phyloP scores from a whole-genome alignment of 2,329 filamentous ascomycete genomes.

The Monosporascus cannonballus region DNA sequence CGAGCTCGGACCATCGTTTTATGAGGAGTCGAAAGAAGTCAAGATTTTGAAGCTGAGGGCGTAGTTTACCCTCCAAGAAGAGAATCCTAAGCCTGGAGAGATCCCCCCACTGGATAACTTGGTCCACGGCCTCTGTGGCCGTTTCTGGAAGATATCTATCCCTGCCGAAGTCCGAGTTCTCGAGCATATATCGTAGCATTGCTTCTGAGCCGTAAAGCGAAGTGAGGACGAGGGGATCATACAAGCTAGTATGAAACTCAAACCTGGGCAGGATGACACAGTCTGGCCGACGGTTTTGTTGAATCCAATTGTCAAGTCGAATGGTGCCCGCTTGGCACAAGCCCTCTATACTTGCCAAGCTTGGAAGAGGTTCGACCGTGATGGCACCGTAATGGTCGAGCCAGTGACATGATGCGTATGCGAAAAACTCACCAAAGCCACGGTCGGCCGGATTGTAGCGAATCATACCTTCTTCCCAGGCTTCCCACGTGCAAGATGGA shows the following conservation, averaged over 20 bases:
- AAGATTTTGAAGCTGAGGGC: slow-evolving; percentile 15
- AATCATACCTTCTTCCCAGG: slow-evolving; percentile 18
- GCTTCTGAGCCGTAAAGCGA: slow-evolving; percentile 27
- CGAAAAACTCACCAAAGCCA: slow-evolving; percentile 15
- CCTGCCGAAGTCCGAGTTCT: slow-evolving; percentile 10
- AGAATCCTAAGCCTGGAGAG: slow-evolving; percentile 16
- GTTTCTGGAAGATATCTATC: slow-evolving; percentile 8
- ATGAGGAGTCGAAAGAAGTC: slow-evolving; percentile 3
- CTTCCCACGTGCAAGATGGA: no score
- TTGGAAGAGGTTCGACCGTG: background rate
- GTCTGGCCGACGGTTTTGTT: slow-evolving; percentile 25
- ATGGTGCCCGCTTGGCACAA: slow-evolving; percentile 20
- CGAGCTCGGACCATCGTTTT: slow-evolving; percentile 4
- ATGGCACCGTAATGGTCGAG: slow-evolving; percentile 22
- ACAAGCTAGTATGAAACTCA: slow-evolving; percentile 22
- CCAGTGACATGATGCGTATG: slow-evolving; percentile 31
- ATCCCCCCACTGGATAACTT: slow-evolving; percentile 23
- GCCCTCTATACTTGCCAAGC: slow-evolving; percentile 12
- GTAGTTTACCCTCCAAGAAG: slow-evolving; percentile 7
- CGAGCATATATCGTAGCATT: slow-evolving; percentile 14
- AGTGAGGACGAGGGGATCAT: slow-evolving; percentile 29
- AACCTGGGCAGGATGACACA: slow-evolving; percentile 25
- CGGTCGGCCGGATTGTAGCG: slow-evolving; percentile 3
- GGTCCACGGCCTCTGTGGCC: slow-evolving; percentile 16
- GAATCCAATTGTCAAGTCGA: slow-evolving; percentile 25